A percentile compares a stretch with the other conserved stretches of the same genome.
phyloP scores from a whole-genome alignment of 345 rosid species.

The Brassica napus region Da-Ae NC_063452.1:60336501-60337000 shows the following conservation, averaged over 20 bases:
- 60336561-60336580: not conserved
- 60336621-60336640: constrained; percentile 3
- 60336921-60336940: constrained; percentile 35
- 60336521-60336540: constrained; percentile 29
- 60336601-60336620: not conserved
- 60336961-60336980: not conserved
- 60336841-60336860: not conserved
- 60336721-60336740: not conserved
- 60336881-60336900: not conserved
- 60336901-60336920: not conserved
- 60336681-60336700: not conserved
- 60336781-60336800: not conserved
- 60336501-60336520: not conserved
- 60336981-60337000: not conserved
- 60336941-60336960: not conserved
- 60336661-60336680: not conserved
- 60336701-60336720: not conserved
- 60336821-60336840: not conserved
- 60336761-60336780: not conserved
- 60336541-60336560: not conserved
- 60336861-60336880: not conserved
- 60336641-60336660: constrained; percentile 7
- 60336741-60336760: not conserved
- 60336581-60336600: not conserved
- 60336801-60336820: not conserved